Conservation (phyloP, 176 grass and related monocot genomes). For the Elymus sibiricus region DNA sequence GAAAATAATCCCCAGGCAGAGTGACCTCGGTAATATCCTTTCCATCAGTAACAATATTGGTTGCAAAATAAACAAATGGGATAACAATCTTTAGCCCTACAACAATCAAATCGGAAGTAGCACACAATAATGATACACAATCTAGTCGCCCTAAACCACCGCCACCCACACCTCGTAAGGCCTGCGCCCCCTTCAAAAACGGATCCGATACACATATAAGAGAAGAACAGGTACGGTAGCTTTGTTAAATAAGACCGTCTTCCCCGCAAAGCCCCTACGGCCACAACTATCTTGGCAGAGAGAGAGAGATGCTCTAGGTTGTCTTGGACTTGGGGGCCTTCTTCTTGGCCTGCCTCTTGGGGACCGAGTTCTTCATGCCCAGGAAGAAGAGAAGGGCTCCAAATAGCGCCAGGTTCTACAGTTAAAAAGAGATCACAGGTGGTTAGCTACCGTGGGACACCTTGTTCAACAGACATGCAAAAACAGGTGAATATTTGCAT, state of each 20-base stretch:
- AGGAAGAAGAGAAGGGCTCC: constrained; percentile 67
- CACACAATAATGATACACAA: constrained; percentile 42
- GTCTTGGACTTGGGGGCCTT: constrained; percentile 56
- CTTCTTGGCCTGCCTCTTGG: constrained; percentile 61
- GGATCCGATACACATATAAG: constrained; percentile 31
- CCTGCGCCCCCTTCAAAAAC: constrained; percentile 36
- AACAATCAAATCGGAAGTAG: constrained; percentile 38
- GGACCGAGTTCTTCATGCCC: constrained; percentile 71
- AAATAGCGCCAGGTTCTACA: constrained; percentile 56
- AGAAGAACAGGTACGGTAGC: constrained; percentile 16
- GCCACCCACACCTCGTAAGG: constrained; percentile 32
- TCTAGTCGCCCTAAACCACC: constrained; percentile 42
- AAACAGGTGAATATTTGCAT: neutral
- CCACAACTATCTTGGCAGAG: neutral
- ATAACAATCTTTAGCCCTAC: constrained; percentile 31
- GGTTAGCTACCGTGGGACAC: neutral
- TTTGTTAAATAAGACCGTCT: constrained; percentile 25
- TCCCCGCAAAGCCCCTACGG: neutral
- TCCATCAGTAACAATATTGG: neutral
- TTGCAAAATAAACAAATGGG: constrained; percentile 32
- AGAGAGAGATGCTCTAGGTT: constrained; percentile 20
- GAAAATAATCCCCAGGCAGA: neutral
- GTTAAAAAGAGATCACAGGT: neutral
- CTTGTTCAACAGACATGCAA: neutral
- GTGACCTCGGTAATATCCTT: neutral